Base-by-base conservation (phyloP, 768 basidiomycete genomes). In the Psilocybe cubensis region DNA sequence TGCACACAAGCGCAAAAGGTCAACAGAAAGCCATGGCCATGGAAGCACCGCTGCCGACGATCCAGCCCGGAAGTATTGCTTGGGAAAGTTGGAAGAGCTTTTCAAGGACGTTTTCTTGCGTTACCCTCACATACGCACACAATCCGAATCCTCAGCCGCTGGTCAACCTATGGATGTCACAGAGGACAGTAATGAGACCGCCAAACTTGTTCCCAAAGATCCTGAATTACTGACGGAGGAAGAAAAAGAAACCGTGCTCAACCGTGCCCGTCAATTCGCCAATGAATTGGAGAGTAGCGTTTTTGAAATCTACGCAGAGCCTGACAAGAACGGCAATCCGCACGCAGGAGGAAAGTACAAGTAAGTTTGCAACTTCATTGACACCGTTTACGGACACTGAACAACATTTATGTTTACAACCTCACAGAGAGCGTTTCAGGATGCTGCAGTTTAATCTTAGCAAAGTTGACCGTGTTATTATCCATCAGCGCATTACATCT, bases 381-480 rank as follows among this genome's bases (percentile, higher is more conserved):
- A 55, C 52, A 47, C 27, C 44, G n/a, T 33, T 35, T 18, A 45
- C 24, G 35, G 28, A 41, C 24, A 49, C 33, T 33, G 1, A 57
- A 56, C 66, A 38, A 58, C 43, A 18, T 56, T 47, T 14, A 64
- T 44, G 35, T 57, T 44, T 31, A 41, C 53, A n/a, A 11, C 12
- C 53, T 27, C 46, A 28, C 58, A 94, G 92, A 79, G 90, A 93
- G 74, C 92, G 92, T 66, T 96, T 94, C 76, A 86, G 94, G 57
- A 95, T 88, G 82, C 80, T 95, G 49, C 85, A 84, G 57, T 96
- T 93, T 76, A 96, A 96, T 74, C 75, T 96, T 67, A 89, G 82
- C 77, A 87, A 94, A 74, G 75, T 78, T 66, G 93, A 95, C 66
- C 89, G 92, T 66, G 83, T 86, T 56, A 78, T 80, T 58, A 83